phyloP scores from a whole-genome alignment of 2,329 filamentous ascomycete species.

The Hypoxylon sp. region DNA sequence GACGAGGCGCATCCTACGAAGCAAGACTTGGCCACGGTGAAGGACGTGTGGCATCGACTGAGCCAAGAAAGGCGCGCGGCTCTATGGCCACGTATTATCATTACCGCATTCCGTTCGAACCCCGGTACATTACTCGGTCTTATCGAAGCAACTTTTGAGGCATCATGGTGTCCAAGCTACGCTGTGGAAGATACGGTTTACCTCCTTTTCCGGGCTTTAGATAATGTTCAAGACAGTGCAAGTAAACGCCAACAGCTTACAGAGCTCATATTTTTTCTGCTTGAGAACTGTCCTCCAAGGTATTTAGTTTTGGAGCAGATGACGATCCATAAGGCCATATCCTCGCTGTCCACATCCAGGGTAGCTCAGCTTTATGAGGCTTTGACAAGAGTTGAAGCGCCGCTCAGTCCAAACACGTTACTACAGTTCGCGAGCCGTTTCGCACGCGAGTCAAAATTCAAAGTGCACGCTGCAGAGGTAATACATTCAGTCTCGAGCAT shows the following conservation, averaged over 20 bases:
- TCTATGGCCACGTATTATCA: conserved; percentile 48
- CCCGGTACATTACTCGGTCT: conserved; percentile 40
- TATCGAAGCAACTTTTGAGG: conserved; percentile 46
- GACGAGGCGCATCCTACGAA: conserved; percentile 6
- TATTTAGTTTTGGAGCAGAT: conserved; percentile 45
- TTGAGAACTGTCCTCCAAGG: conserved; percentile 43
- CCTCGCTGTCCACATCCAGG: conserved; percentile 22
- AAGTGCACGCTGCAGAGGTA: conserved; percentile 59
- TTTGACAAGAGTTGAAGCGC: conserved; percentile 42
- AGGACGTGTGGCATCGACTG: conserved; percentile 45
- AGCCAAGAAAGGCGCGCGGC: conserved; percentile 39
- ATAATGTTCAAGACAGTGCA: background rate
- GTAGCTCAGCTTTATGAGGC: conserved; percentile 40
- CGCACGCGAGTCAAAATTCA: conserved; percentile 56
- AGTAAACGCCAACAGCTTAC: conserved; percentile 23
- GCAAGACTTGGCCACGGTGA: conserved; percentile 36
- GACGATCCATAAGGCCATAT: conserved; percentile 39
- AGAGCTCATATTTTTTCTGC: conserved; percentile 42
- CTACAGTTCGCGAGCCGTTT: conserved; percentile 63
- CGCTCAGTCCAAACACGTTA: conserved; percentile 55
- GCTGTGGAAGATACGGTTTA: conserved; percentile 50
- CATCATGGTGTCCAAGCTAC: conserved; percentile 49
- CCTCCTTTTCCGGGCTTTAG: conserved; percentile 37
- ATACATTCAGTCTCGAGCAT: conserved; percentile 53
- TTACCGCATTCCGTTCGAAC: conserved; percentile 42